phyloP scores from a whole-genome alignment of 192 early-diverging fungal genomes.

The Coemansia sp. region DNA sequence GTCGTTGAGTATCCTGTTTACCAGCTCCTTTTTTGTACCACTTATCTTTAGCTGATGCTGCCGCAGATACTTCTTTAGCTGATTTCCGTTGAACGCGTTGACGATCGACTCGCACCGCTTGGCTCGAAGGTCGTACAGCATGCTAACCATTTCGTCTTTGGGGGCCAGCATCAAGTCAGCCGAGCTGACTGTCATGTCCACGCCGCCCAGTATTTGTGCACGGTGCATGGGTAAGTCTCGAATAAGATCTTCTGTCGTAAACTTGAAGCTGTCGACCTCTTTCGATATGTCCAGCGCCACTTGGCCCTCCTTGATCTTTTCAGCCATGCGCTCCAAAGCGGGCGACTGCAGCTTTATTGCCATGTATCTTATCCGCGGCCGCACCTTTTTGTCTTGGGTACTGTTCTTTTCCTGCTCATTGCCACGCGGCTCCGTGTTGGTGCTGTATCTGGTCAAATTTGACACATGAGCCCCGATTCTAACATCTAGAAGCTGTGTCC shows the following conservation, averaged over 20 bases:
- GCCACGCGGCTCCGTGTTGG: background rate
- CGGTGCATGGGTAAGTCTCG: conserved; percentile 18
- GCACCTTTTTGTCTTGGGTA: background rate
- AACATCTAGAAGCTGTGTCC: background rate
- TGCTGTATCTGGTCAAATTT: background rate
- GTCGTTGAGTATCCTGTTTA: conserved; percentile 25
- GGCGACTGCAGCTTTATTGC: conserved; percentile 19
- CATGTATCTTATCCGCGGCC: conserved; percentile 4
- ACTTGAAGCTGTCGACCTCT: conserved; percentile 31
- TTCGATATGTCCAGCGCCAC: background rate
- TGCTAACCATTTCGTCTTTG: conserved; percentile 6
- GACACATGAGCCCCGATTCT: background rate
- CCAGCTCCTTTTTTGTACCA: conserved; percentile 25
- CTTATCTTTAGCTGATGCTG: background rate
- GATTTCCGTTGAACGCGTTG: conserved; percentile 11
- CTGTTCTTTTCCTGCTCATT: background rate
- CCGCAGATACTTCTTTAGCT: conserved; percentile 31
- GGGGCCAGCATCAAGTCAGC: conserved; percentile 1
- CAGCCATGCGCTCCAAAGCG: conserved; percentile 17
- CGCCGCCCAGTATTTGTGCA: background rate
- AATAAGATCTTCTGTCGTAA: conserved; percentile 25
- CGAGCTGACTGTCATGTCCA: background rate
- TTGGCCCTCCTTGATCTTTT: conserved; percentile 5
- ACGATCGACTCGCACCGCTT: conserved; percentile 8
- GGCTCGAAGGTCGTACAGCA: conserved; percentile 13